A percentile compares a stretch with the other conserved stretches of the same genome.
Conservation (phyloP, 495 filamentous ascomycete species). For the Tetracladium setigerum region DNA sequence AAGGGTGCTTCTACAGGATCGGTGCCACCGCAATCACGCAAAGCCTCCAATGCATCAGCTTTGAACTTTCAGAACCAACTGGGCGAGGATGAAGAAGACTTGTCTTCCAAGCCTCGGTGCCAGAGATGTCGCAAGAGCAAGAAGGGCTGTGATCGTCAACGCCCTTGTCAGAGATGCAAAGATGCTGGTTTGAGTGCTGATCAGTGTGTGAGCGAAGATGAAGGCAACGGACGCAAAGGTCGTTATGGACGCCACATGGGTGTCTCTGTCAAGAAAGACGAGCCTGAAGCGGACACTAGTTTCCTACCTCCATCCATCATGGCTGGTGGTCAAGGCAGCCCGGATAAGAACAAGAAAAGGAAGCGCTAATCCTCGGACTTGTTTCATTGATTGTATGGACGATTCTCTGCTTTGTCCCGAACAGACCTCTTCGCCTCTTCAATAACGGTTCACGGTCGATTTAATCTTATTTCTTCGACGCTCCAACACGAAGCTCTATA, state of each 20-base stretch:
- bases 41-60: slow-evolving; percentile 64
- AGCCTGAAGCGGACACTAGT: slow-evolving; percentile 25
- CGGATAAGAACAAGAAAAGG: slow-evolving; percentile 65
- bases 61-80: slow-evolving; percentile 63
- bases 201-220: slow-evolving; percentile 92
- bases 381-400: slow-evolving; percentile 9
- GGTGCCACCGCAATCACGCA: slow-evolving; percentile 61
- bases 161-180: slow-evolving; percentile 89
- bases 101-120: slow-evolving; percentile 92
- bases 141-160: slow-evolving; percentile 95
- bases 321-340: slow-evolving; percentile 27
- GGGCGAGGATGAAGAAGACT: slow-evolving; percentile 77
- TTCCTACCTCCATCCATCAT: slow-evolving; percentile 25
- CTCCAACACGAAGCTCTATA: neutral
- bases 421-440: slow-evolving; percentile 14
- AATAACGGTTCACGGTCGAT: slow-evolving; percentile 2
- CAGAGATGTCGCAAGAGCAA: slow-evolving; percentile 98
- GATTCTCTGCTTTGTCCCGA: slow-evolving; percentile 1
- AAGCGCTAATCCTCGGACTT: slow-evolving; percentile 44
- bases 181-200: slow-evolving; percentile 91
- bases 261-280: slow-evolving; percentile 72
- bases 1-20: slow-evolving; percentile 65
- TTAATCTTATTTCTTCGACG: slow-evolving; percentile 1
- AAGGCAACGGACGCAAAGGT: slow-evolving; percentile 93
- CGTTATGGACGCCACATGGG: slow-evolving; percentile 95